phyloP scores from a whole-genome alignment of 768 basidiomycete species.

The Dentipellis sp. region DNA sequence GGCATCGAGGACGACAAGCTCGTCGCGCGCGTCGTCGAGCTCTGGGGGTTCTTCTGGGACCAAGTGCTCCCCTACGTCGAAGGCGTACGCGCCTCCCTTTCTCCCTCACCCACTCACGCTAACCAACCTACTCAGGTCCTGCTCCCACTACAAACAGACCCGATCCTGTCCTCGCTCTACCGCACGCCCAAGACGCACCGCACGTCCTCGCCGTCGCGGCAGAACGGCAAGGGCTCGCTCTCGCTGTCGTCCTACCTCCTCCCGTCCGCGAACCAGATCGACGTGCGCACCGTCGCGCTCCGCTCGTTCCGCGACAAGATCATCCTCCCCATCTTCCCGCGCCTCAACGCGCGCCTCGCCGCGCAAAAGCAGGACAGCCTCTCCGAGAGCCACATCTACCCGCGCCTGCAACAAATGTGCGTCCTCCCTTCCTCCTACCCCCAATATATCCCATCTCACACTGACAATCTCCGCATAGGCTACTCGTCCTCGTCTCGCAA shows the following conservation, averaged over 20 bases:
- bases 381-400: constrained; percentile 46
- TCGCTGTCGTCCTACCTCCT: constrained; percentile 22
- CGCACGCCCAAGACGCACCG: constrained; percentile 43
- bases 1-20: constrained; percentile 74
- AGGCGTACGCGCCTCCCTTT: constrained; percentile 48
- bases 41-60: constrained; percentile 94
- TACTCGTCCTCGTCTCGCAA: constrained; percentile 69
- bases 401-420: constrained; percentile 76
- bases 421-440: constrained; percentile 12
- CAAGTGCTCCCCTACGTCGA: constrained; percentile 81
- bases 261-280: constrained; percentile 46
- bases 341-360: constrained; percentile 48
- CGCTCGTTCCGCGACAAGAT: constrained; percentile 75
- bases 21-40: constrained; percentile 68
- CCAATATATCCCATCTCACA: neutral
- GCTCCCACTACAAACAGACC: constrained; percentile 52
- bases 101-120: constrained; percentile 10
- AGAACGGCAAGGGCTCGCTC: constrained; percentile 35
- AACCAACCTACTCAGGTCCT: constrained; percentile 30
- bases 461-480: constrained; percentile 30
- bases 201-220: constrained; percentile 40
- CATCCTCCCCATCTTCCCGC: constrained; percentile 53
- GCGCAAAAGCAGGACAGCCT: constrained; percentile 47
- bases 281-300: constrained; percentile 74
- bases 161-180: constrained; percentile 58